phyloP scores from a whole-genome alignment of 495 filamentous ascomycete species.

The Aspergillus avenaceus region DNA sequence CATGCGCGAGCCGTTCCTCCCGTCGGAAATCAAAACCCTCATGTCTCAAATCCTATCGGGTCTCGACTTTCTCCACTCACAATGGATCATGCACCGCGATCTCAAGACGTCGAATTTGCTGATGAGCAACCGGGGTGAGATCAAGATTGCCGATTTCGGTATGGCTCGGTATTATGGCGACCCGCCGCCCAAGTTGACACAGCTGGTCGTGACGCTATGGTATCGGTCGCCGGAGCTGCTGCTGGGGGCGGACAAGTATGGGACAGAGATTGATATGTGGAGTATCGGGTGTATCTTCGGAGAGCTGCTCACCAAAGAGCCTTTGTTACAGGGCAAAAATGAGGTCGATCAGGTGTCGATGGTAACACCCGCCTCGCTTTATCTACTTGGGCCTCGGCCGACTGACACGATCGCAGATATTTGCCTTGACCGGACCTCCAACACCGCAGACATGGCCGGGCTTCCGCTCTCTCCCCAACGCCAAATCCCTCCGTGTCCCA shows the following conservation, averaged over 20 bases:
- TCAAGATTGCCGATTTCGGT: constrained; percentile 97
- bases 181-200: constrained; percentile 77
- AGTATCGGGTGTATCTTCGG: constrained; percentile 95
- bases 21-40: constrained; percentile 89
- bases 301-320: constrained; percentile 80
- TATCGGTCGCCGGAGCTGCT: constrained; percentile 91
- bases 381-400: too few species aligned
- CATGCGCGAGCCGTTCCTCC: constrained; percentile 90
- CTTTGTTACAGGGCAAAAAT: constrained; percentile 85
- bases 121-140: constrained; percentile 89
- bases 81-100: constrained; percentile 96
- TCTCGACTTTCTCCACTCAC: constrained; percentile 76
- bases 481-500: constrained; percentile 78
- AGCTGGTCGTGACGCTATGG: constrained; percentile 96
- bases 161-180: constrained; percentile 91
- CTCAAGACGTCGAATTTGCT: constrained; percentile 96
- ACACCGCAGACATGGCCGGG: constrained; percentile 81
- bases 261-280: constrained; percentile 84
- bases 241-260: constrained; percentile 76
- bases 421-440: constrained; percentile 86
- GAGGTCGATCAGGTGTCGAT: constrained; percentile 82
- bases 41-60: constrained; percentile 79
- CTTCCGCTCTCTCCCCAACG: constrained; percentile 86
- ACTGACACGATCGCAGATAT: too few species aligned
- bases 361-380: too few species aligned